Percentiles rank a stretch among this genome's conserved stretches.
These are phyloP conservation scores for Teratosphaeria viscida DNA, from an alignment of 2,329 filamentous ascomycete species.

Conservation along the genomic window DNA sequence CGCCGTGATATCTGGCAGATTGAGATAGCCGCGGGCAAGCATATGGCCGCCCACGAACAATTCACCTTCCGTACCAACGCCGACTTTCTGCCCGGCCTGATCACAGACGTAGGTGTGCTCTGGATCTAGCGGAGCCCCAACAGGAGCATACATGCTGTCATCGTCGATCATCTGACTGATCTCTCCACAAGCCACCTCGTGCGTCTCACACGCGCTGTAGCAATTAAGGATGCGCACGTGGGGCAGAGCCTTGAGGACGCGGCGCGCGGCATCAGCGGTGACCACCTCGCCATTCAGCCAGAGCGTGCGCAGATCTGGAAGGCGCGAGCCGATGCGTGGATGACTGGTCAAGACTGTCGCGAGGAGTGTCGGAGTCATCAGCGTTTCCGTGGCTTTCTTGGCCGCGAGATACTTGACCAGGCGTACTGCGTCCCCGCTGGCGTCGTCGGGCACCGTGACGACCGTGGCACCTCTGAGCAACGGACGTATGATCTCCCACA, in stretches of 20 bases:
- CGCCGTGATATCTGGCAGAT: conserved; percentile 66
- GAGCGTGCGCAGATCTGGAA: conserved; percentile 57
- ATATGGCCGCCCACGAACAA: conserved; percentile 65
- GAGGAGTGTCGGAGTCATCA: conserved; percentile 74
- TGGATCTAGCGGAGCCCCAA: conserved; percentile 59
- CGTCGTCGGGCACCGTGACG: conserved; percentile 62
- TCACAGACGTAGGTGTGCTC: conserved; percentile 63
- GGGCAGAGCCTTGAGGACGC: conserved; percentile 57
- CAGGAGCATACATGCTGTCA: conserved; percentile 60
- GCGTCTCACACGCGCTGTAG: conserved; percentile 74
- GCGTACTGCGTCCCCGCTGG: conserved; percentile 65
- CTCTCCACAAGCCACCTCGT: conserved; percentile 69
- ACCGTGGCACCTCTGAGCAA: conserved; percentile 67
- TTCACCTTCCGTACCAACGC: conserved; percentile 55
- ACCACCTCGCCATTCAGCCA: conserved; percentile 81
- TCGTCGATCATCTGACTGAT: conserved; percentile 53
- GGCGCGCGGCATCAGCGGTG: conserved; percentile 62
- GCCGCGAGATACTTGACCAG: conserved; percentile 59
- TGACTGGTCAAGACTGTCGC: conserved; percentile 63
- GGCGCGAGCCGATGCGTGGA: conserved; percentile 50
- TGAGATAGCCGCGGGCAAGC: conserved; percentile 67
- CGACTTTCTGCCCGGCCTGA: conserved; percentile 55
- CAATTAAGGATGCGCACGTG: conserved; percentile 63
- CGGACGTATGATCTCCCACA: conserved; percentile 75
- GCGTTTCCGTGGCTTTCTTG: conserved; percentile 62